Evolutionary conservation across 805 yeast species (phyloP).

Genomic region (Starmerella kuoi): DNA sequence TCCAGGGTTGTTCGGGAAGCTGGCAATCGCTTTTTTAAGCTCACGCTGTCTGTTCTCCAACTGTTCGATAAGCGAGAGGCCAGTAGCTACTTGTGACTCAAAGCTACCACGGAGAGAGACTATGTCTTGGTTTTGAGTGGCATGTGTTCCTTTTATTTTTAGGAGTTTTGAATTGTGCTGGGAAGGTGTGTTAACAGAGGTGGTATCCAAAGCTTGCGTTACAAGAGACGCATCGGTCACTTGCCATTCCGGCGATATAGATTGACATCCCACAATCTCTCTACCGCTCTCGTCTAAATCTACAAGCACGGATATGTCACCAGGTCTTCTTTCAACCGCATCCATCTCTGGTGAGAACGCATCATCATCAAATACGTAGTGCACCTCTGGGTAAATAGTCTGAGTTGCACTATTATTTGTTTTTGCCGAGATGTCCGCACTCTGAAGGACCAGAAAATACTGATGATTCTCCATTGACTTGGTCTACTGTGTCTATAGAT

Average conservation of each 20-base stretch:
- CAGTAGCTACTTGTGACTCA: constrained; percentile 13
- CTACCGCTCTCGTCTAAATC: constrained; percentile 30
- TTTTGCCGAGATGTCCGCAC: constrained; percentile 1
- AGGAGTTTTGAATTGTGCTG: constrained; percentile 16
- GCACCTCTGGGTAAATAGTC: constrained; percentile 30
- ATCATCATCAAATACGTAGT: constrained; percentile 31
- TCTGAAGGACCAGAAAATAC: constrained; percentile 21
- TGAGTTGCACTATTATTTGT: constrained; percentile 5
- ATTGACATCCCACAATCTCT: constrained; percentile 24
- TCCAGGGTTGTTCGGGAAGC: too few species aligned
- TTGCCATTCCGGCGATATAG: constrained; percentile 32
- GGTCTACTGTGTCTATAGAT: too few species aligned
- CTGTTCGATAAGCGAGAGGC: constrained; percentile 14
- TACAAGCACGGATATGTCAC: constrained; percentile 28
- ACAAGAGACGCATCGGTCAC: constrained; percentile 23
- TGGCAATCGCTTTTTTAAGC: constrained; percentile 9
- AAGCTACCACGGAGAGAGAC: constrained; percentile 16
- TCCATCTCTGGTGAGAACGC: constrained; percentile 28
- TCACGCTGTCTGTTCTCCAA: constrained; percentile 19
- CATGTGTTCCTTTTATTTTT: constrained; percentile 14
- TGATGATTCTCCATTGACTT: constrained; percentile 9
- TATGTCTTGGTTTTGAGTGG: constrained; percentile 19
- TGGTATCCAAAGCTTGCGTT: constrained; percentile 18
- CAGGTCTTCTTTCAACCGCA: constrained; percentile 24
- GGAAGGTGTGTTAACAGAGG: constrained; percentile 1